phyloP scores from a whole-genome alignment of 208 protist species.

The Dictyostelium gargantuum region DNA sequence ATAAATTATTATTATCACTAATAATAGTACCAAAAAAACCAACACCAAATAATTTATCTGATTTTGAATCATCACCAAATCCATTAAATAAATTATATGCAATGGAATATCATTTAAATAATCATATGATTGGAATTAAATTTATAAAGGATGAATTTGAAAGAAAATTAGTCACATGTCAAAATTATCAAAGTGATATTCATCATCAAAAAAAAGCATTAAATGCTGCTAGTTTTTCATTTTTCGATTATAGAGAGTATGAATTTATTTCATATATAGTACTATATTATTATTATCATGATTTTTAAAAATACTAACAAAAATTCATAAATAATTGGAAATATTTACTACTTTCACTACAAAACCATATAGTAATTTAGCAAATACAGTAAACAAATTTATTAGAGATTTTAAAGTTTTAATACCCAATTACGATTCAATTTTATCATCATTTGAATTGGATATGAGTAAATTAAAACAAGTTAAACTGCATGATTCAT shows the following conservation, averaged over 20 bases:
- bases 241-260: constrained; percentile 54
- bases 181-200: constrained; percentile 15
- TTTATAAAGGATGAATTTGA: constrained; percentile 29
- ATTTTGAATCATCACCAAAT: constrained; percentile 7
- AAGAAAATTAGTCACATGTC: not conserved
- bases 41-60: not conserved
- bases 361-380: not conserved
- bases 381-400: not conserved
- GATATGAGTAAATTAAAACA: constrained; percentile 55
- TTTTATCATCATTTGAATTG: constrained; percentile 35
- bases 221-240: not conserved
- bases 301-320: no score
- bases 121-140: constrained; percentile 1
- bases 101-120: constrained; percentile 6
- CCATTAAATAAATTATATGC: constrained; percentile 10
- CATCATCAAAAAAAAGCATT: constrained; percentile 6
- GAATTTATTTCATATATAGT: not conserved
- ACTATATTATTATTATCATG: not conserved
- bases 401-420: not conserved
- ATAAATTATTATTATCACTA: no score
- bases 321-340: not conserved
- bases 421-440: constrained; percentile 3
- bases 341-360: not conserved
- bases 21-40: not conserved
- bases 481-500: constrained; percentile 11